Base-by-base conservation (phyloP, 2,329 filamentous ascomycete species). In the Penicillium sp. region DNA sequence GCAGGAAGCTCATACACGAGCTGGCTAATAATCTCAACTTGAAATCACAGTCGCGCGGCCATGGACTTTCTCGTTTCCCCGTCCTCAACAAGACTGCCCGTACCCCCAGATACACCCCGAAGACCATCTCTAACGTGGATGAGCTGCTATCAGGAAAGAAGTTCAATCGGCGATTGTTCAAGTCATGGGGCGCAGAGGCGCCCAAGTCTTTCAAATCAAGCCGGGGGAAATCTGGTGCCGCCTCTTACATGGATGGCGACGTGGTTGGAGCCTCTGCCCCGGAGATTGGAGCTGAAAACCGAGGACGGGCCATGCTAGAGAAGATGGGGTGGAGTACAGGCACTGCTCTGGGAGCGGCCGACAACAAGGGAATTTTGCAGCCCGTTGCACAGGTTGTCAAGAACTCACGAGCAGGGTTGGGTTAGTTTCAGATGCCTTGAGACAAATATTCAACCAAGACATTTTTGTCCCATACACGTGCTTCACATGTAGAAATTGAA, bases 311-410 rank as follows among this genome's bases (percentile, higher is more conserved):
- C 3, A 89, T 99, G 85, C 76, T 99, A 59, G 91, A 96, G 76
- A 97, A 94, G 75, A 97, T 97, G 94, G 94, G 94, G 3, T 99
- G 94, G 92, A 89, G 84, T 57, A 88, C 82, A 48, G 94, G 94
- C 5, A 96, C 88, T 67, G 89, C 89, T 1, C 81, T 99, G 1
- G 94, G 94, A 48, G 85, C 89, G 10, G 69, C 79, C 1, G 86
- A 95, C 59, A 96, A 95, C 71, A 90, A 94, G 72, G 94, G 94
- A 31, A 94, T 96, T 48, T 74, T 96, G 59, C 85, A 90, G 57
- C 93, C 93, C 0, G 88, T 99, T 22, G 82, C 86, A 24, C 92
- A 96, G 60, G 84, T 94, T 24, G 88, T 99, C 63, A 96, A 96
- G 76, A 89, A 86, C 36, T 86, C 84, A 9, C 95, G 92, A 70